Base-by-base conservation (phyloP, 1,139 yeast species). In the Kazachstania sp. region DNA sequence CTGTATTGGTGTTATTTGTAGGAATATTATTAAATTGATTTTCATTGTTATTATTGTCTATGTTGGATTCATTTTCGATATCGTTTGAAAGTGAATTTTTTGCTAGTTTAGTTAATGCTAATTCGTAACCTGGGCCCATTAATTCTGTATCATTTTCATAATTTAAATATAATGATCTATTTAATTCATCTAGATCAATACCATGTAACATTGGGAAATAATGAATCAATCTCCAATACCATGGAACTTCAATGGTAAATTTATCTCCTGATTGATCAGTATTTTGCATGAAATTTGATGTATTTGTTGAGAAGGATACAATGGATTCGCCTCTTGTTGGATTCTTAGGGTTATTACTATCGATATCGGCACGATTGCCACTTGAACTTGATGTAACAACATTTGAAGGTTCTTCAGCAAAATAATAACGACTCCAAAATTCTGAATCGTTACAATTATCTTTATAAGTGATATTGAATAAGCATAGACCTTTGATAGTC, bases 111-210 rank as follows among this genome's bases (percentile, higher is more conserved):
- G 45, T 50, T 32, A 60, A 45, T 2, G 61, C 60, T 36, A 53
- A 40, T 12, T 54, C 49, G 32, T 58, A 43, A 2, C 63, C 64
- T 2, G 65, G 63, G 11, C 58, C 49, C 16, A 56, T 48, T 39
- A 57, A 53, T 9, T 53, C 57, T 41, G 57, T 55, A 9, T 56
- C 57, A 31, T 53, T 44, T 11, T 47, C 41, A 39, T 56, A 47
- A 41, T 46, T 54, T 18, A 52, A 26, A 39, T 56, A 57, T 16
- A 62, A 31, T 12, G 48, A 44, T 43, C 60, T 52, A 49, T 61
- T 56, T 13, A 60, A 42, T 43, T 59, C 64, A 49, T 63, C 67
- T 13, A 64, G 46, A 47, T 64, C 67, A 16, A 64, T 54, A 16
- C 66, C 67, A 12, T 49, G 45, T 28, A 57, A 45, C 61, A 64